phyloP scores from a whole-genome alignment of 805 yeast species.

The Hanseniaspora singularis region DNA sequence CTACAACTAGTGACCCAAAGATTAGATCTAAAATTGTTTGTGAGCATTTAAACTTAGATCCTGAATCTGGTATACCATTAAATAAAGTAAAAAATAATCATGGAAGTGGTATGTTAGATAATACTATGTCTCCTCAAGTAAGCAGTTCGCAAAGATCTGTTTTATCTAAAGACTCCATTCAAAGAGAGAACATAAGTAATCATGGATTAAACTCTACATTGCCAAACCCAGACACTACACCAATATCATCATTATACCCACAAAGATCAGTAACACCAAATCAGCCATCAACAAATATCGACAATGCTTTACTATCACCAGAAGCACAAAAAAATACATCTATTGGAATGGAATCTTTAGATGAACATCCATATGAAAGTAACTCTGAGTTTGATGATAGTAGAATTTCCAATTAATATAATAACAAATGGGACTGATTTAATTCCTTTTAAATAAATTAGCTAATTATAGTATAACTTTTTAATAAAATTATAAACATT shows the following conservation, averaged over 20 bases:
- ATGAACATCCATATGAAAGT: slow-evolving; percentile 14
- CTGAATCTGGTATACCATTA: slow-evolving; percentile 1
- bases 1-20: slow-evolving; percentile 48
- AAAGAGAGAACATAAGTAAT: not conserved
- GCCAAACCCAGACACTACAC: no score
- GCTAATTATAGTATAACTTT: no score
- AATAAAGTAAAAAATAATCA: not conserved
- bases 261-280: slow-evolving; percentile 8
- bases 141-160: slow-evolving; percentile 8
- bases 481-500: no score
- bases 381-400: slow-evolving; percentile 13
- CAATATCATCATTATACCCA: no score
- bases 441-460: no score
- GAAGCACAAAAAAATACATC: not conserved
- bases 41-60: slow-evolving; percentile 21
- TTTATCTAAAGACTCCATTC: slow-evolving; percentile 5
- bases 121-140: slow-evolving; percentile 6
- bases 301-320: not conserved
- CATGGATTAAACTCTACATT: not conserved
- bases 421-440: slow-evolving; percentile 1
- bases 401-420: slow-evolving; percentile 7
- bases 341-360: not conserved
- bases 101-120: no score
- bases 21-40: slow-evolving; percentile 41
- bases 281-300: slow-evolving; percentile 2